phyloP scores from a whole-genome alignment of 31 red algal genomes.

The Bonnemaisonia californica region DNA sequence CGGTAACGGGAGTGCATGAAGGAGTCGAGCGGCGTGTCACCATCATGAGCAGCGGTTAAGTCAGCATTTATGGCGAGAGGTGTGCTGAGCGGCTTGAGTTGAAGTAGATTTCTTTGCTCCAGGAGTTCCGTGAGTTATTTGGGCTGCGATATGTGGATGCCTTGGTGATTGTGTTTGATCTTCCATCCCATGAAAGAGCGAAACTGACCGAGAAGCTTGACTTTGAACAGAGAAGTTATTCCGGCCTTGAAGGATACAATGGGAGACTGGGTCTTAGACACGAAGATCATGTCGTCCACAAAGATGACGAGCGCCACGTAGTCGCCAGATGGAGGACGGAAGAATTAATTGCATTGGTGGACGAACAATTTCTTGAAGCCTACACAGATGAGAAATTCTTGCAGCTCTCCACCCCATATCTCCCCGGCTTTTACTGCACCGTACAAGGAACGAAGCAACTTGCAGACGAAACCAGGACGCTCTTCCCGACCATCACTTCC shows the following conservation, averaged over 20 bases:
- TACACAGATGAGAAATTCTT: too few relatives aligned
- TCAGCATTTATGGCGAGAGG: neutral
- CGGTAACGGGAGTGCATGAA: too few relatives aligned
- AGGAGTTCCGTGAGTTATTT: neutral
- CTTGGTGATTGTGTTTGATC: neutral
- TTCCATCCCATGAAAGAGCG: neutral
- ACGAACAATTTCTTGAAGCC: too few relatives aligned
- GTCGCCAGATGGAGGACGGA: too few relatives aligned
- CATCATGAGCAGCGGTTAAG: neutral
- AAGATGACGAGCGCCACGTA: neutral
- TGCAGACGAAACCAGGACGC: constrained; percentile 1
- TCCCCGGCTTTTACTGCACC: constrained; percentile 8
- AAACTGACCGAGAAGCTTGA: neutral
- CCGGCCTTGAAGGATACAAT: neutral
- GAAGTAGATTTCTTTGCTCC: neutral
- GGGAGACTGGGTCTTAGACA: neutral
- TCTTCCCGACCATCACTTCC: neutral
- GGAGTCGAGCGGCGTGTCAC: neutral
- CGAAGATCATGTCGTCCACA: neutral
- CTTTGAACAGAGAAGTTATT: neutral
- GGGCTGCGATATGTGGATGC: neutral
- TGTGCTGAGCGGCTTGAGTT: neutral
- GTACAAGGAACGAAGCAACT: neutral
- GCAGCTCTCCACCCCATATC: too few relatives aligned
- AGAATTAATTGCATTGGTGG: too few relatives aligned